phyloP scores from a whole-genome alignment of 139 green algal species.

The Coelastrella sp. region DNA sequence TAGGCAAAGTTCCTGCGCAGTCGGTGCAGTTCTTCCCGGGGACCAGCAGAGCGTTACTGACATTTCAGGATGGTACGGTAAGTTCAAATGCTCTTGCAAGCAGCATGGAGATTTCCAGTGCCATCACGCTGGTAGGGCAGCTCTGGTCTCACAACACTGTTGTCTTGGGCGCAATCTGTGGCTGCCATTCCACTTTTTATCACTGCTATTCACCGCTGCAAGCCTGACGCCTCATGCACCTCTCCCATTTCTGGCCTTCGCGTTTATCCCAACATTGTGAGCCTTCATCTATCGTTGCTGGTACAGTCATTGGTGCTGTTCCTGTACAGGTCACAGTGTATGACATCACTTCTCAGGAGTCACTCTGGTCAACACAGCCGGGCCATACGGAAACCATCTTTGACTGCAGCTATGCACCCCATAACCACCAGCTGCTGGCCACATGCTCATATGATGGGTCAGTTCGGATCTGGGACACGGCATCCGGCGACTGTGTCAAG shows the following conservation, averaged over 20 bases:
- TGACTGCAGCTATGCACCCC: conserved; percentile 55
- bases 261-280: no score
- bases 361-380: conserved; percentile 53
- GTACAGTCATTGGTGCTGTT: no score
- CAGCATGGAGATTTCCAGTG: no score
- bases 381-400: conserved; percentile 78
- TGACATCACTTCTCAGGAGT: conserved; percentile 23
- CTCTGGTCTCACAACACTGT: neutral
- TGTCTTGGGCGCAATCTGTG: no score
- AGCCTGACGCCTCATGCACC: neutral
- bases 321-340: conserved; percentile 51
- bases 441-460: conserved; percentile 68
- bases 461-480: conserved; percentile 68
- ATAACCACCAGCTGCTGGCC: conserved; percentile 62
- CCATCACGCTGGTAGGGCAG: neutral
- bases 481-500: conserved; percentile 41
- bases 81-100: neutral
- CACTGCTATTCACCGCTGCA: no score
- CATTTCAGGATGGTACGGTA: conserved; percentile 57
- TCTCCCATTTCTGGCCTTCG: no score
- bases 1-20: conserved; percentile 49
- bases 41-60: conserved; percentile 48
- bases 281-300: no score
- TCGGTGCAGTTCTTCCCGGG: conserved; percentile 48
- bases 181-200: no score